A percentile compares a stretch with the other conserved stretches of the same genome.
phyloP scores from a whole-genome alignment of 2,329 filamentous ascomycete species.

The Trichoderma polysporum region DNA sequence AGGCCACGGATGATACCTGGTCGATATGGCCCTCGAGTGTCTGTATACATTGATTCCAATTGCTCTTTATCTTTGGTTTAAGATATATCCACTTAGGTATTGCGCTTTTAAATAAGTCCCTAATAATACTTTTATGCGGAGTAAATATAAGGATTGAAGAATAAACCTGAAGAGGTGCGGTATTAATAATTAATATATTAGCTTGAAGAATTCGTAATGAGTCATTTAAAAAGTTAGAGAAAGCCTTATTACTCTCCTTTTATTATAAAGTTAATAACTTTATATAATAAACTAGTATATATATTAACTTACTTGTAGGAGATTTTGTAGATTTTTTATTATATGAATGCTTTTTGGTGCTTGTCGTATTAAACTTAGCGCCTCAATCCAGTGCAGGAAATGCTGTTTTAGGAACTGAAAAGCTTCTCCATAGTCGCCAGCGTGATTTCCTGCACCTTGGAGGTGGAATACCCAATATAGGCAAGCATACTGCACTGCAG shows the following conservation, averaged over 20 bases:
- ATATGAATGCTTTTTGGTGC: conserved; percentile 8
- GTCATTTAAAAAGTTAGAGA: background rate
- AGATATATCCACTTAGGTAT: conserved; percentile 24
- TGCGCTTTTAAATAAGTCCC: conserved; percentile 16
- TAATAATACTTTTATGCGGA: conserved; percentile 25
- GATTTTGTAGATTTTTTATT: background rate
- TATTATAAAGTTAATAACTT: background rate
- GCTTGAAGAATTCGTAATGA: background rate
- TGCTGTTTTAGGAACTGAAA: background rate
- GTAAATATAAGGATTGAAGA: conserved; percentile 28
- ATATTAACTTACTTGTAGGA: background rate
- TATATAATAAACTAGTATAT: background rate
- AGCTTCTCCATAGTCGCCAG: background rate
- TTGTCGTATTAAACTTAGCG: background rate
- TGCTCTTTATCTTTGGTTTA: background rate
- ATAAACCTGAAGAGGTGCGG: conserved; percentile 29
- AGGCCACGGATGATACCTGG: background rate
- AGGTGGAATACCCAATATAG: background rate
- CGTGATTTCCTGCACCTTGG: background rate
- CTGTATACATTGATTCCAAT: background rate
- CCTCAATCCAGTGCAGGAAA: background rate
- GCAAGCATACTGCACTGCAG: background rate
- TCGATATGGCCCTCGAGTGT: background rate
- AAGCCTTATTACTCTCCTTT: background rate
- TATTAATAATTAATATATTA: conserved; percentile 16